Conservation (phyloP, 148 eudicot species). For the Chenopodium album region DNA sequence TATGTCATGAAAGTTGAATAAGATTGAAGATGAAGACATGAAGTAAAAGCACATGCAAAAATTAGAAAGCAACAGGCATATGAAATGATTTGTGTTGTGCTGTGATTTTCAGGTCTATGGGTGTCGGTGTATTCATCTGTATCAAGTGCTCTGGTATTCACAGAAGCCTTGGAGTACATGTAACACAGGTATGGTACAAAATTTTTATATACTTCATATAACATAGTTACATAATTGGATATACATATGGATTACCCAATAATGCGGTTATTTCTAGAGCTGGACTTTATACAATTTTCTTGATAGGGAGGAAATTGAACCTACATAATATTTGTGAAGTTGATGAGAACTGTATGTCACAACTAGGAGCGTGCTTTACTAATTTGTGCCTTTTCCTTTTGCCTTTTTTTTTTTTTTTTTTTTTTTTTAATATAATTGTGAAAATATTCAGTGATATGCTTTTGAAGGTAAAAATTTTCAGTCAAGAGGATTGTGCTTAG, state of each 20-base stretch:
- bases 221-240: background rate
- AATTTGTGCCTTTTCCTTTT: background rate
- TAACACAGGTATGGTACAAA: conserved; percentile 62
- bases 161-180: conserved; percentile 95
- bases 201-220: background rate
- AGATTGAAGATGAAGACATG: background rate
- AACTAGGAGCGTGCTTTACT: background rate
- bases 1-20: background rate
- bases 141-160: conserved; percentile 98
- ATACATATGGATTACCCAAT: background rate
- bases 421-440: background rate
- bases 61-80: background rate
- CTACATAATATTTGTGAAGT: background rate
- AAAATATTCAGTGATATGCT: background rate
- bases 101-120: conserved; percentile 59
- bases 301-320: background rate
- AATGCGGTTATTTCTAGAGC: background rate
- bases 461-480: background rate
- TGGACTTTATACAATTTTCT: background rate
- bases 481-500: background rate
- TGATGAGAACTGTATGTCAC: conserved; percentile 1
- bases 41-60: background rate
- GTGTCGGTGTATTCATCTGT: conserved; percentile 82
- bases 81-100: conserved; percentile 10
- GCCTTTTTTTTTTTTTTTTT: background rate